These are phyloP conservation scores for Ambrosia trifida DNA, from an alignment of 129 eudicot genomes.

Conservation along the genomic window DNA sequence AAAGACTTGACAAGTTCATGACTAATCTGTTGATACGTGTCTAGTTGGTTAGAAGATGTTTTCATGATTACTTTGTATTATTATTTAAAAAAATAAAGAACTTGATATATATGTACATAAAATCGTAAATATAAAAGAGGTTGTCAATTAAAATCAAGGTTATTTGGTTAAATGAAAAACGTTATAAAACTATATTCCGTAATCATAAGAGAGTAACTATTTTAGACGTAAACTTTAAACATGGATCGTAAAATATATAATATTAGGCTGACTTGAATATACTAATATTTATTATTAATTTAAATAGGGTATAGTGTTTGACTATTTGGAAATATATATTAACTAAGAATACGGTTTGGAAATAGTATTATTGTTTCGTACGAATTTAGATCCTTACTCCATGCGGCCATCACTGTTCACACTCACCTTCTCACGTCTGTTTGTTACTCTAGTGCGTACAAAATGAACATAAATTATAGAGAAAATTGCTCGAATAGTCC, in stretches of 20 bases:
- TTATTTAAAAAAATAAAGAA: too few species aligned
- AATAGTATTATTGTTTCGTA: background rate
- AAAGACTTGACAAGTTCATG: too few species aligned
- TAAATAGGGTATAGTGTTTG: conserved; percentile 7
- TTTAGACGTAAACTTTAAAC: background rate
- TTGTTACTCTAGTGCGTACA: too few species aligned
- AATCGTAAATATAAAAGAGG: too few species aligned
- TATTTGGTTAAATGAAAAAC: background rate
- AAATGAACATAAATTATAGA: too few species aligned
- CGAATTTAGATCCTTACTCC: conserved; percentile 30
- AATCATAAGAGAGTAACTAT: background rate
- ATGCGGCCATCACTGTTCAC: conserved; percentile 13
- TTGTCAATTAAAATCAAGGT: too few species aligned
- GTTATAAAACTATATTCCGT: background rate
- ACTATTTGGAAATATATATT: conserved; percentile 20
- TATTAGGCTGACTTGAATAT: background rate
- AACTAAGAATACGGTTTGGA: background rate
- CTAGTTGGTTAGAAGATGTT: too few species aligned
- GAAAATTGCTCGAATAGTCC: too few species aligned
- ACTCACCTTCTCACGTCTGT: background rate
- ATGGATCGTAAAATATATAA: background rate
- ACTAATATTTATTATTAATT: too few species aligned
- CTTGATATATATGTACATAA: too few species aligned
- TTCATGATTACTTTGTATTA: too few species aligned
- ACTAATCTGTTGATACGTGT: too few species aligned